Base-by-base conservation (phyloP, 2,329 filamentous ascomycete species). In the Fusarium sp. region DNA sequence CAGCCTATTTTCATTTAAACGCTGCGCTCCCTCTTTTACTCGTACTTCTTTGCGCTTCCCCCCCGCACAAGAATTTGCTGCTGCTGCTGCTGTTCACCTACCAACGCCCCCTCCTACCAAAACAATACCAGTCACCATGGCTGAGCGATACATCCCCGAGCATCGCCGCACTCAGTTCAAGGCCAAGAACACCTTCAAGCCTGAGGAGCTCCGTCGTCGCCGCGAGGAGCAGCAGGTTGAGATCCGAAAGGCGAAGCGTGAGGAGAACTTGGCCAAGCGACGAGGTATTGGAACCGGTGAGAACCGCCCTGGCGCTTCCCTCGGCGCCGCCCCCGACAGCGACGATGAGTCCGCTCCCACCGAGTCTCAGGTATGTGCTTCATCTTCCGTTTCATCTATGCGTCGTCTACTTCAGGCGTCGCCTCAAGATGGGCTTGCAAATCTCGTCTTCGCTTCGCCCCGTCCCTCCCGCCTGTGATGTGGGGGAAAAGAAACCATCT, bases 81-180 rank as follows among this genome's bases (percentile, higher is more conserved):
- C 20, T 20, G 63, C 20, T 20, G 20, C 70, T 77, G 67, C 65
- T 76, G 73, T 75, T 75, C 68, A 76, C 68, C 75, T 76, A 70
- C 64, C 76, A 76, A 74, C 76, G 67, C 72, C 68, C 63, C 71
- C 68, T 71, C 68, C 63, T 64, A 75, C 64, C 73, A 76, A 68
- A 72, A 72, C 68, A 76, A 76, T 78, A 82, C 67, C 82, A 82
- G 83, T 83, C 85, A 92, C 80, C 87, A 99, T 99, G 97, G 94
- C 97, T 85, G 97, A 99, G 85, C 94, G 97, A 82, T 99, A 98
- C 89, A 99, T 99, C 82, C 97, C 97, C 85, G 97, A 99, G 89
- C 97, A 99, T 89, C 95, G 97, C 85, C 95, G 97, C 83, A 98
- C 95, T 77, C 95, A 98, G 88, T 99, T 98, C 92, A 99, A 99